Evolutionary conservation across 2,329 filamentous ascomycete genomes (phyloP).

Genomic region (Verticillium tricorpus): DNA sequence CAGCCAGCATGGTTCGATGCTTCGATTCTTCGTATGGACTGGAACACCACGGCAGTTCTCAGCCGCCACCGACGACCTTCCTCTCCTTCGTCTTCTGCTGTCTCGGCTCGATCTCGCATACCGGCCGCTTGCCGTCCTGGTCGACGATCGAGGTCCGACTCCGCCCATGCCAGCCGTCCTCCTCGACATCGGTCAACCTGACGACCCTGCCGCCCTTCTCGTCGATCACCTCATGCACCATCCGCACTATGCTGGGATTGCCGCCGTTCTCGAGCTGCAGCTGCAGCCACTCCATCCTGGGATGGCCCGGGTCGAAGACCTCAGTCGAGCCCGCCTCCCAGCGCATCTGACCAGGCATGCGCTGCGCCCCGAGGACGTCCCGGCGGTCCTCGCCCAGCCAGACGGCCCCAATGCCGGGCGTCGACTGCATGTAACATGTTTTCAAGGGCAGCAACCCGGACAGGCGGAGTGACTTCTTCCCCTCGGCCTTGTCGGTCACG

Average conservation of each 20-base stretch:
- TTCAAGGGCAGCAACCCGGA: conserved; percentile 38
- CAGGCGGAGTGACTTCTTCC: conserved; percentile 23
- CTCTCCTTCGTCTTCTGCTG: not conserved
- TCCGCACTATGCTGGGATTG: conserved; percentile 5
- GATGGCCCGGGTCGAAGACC: conserved; percentile 8
- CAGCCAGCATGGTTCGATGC: not conserved
- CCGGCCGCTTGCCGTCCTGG: not conserved
- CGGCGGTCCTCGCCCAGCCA: conserved; percentile 38
- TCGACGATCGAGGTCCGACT: conserved; percentile 8
- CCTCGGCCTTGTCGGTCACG: conserved; percentile 8
- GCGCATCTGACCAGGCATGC: conserved; percentile 31
- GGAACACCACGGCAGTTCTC: not conserved
- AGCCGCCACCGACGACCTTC: not conserved
- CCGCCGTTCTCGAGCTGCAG: conserved; percentile 1
- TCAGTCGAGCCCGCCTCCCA: conserved; percentile 11
- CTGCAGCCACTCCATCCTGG: conserved; percentile 1
- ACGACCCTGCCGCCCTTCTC: not conserved
- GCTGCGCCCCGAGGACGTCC: conserved; percentile 35
- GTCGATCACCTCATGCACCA: conserved; percentile 3
- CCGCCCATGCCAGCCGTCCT: conserved; percentile 8
- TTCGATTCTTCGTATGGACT: not conserved
- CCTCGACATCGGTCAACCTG: conserved; percentile 6
- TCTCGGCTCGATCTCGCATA: conserved; percentile 8
- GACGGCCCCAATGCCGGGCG: conserved; percentile 28
- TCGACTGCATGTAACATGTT: conserved; percentile 34